phyloP scores from a whole-genome alignment of 768 basidiomycete species.

The Goffeauzyma gilvescens region DNA sequence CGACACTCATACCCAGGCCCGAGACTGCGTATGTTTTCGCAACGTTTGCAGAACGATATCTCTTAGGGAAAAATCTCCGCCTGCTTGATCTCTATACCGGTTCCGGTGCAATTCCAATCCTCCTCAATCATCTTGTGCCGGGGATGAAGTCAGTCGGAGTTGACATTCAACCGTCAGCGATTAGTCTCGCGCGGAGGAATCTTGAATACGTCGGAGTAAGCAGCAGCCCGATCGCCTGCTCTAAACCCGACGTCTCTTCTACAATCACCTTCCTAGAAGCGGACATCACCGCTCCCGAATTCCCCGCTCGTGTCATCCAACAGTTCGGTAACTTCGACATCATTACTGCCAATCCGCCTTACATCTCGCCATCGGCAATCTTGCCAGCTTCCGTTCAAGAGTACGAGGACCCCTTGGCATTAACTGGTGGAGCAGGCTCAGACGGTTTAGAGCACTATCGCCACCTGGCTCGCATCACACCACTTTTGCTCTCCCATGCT shows the following conservation, averaged over 20 bases:
- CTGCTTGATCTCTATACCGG: conserved; percentile 86
- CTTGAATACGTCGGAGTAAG: not conserved
- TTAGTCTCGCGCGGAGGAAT: conserved; percentile 17
- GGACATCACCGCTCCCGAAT: conserved; percentile 37
- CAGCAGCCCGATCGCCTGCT: not conserved
- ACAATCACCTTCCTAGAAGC: not conserved
- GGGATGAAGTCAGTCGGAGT: conserved; percentile 8
- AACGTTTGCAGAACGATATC: conserved; percentile 38
- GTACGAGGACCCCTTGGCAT: conserved; percentile 63
- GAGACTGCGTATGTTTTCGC: conserved; percentile 43
- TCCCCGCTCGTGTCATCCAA: no score
- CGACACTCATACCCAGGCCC: conserved; percentile 79
- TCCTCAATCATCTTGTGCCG: conserved; percentile 42
- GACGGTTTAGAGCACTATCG: conserved; percentile 52
- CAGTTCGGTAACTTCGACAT: conserved; percentile 13
- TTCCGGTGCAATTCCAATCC: conserved; percentile 72
- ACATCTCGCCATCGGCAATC: conserved; percentile 47
- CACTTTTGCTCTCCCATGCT: conserved; percentile 42
- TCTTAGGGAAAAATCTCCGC: conserved; percentile 31
- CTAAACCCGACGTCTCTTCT: not conserved
- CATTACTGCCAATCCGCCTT: conserved; percentile 34
- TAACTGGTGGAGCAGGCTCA: conserved; percentile 47
- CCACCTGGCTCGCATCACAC: conserved; percentile 47
- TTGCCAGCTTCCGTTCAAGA: conserved; percentile 52
- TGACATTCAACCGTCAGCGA: conserved; percentile 16